Evolutionary conservation across 805 yeast genomes (phyloP), one percentile per base, ranked within the genome.

Genomic region (Wickerhamomyces chambardii): DNA sequence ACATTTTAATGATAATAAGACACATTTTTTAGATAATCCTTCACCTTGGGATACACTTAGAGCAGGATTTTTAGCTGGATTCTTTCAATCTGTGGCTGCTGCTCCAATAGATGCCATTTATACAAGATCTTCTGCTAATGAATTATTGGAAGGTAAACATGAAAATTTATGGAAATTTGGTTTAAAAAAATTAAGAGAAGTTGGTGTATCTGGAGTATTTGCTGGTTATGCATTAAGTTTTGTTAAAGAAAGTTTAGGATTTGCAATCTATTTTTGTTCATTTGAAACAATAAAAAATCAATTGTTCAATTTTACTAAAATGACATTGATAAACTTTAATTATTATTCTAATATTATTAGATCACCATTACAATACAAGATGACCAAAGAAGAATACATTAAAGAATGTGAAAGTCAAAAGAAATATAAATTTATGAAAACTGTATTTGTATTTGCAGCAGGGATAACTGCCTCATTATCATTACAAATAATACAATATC

Each of bases 81-180:
- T 80, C 0, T 75, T 78, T 17, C 95, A 92, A 47, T 82, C 95
- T n/a, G 59, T 85, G 15, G 89, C 85, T 1, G 95, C 95, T 2
- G 90, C 96, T 2, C 97, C 97, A 0, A 67, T 90, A 5, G 97
- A 90, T 58, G 95, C 97, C 7, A 75, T 90, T 4, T 83, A 81
- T 50, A 75, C 95, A 2, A 67, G 97, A 44, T 84, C 89, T 43
- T 69, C 78, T 2, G 79, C 85, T 5, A 73, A 81, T 10, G 95
- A 86, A 44, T 59, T 89, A 35, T 57, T 85, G 14, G 68, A 71
- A 35, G 83, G 86, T 6, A 66, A 69, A 24, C 78, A 83, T 55
- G 72, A 72, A 38, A 81, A 81, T 38, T 55, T 89, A 37, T 85
- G 96, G 94, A 59, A 59, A 18, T 90, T 85, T 56, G 87, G 90